A percentile compares a stretch with the other conserved stretches of the same genome.
phyloP scores from a whole-genome alignment of 2,329 filamentous ascomycete genomes.

The Fusarium sp. region DNA sequence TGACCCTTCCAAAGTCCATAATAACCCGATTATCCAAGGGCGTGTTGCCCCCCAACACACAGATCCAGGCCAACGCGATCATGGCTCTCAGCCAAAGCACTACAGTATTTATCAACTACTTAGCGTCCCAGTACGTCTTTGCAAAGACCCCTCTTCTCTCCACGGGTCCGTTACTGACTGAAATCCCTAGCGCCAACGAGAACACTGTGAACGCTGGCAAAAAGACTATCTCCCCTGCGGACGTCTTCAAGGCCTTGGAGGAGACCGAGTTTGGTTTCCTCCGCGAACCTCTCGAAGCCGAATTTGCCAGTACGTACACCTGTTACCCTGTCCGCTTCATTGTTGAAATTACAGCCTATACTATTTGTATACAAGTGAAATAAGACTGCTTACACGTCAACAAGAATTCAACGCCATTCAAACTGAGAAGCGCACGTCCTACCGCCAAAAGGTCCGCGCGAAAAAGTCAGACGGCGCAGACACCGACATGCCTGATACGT shows the following conservation, averaged over 20 bases:
- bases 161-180: conserved; percentile 10
- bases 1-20: conserved; percentile 83
- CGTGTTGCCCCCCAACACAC: conserved; percentile 82
- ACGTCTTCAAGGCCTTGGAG: conserved; percentile 82
- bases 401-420: conserved; percentile 79
- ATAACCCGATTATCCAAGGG: conserved; percentile 84
- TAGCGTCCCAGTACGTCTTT: conserved; percentile 75
- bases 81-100: conserved; percentile 84
- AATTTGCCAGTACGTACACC: conserved; percentile 74
- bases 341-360: neutral
- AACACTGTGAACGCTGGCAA: conserved; percentile 74
- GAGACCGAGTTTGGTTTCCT: conserved; percentile 83
- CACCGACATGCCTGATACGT: conserved; percentile 55
- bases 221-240: conserved; percentile 81
- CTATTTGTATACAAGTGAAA: neutral
- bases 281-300: conserved; percentile 75
- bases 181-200: conserved; percentile 73
- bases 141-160: neutral
- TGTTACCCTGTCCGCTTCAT: neutral
- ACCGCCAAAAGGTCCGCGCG: conserved; percentile 76
- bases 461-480: conserved; percentile 63
- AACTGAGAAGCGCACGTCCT: conserved; percentile 79
- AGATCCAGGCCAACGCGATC: conserved; percentile 85
- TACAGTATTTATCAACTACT: conserved; percentile 85
- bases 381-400: conserved; percentile 2